Conservation (phyloP, 106 monocot species). For the Iris macrosiphon region DNA sequence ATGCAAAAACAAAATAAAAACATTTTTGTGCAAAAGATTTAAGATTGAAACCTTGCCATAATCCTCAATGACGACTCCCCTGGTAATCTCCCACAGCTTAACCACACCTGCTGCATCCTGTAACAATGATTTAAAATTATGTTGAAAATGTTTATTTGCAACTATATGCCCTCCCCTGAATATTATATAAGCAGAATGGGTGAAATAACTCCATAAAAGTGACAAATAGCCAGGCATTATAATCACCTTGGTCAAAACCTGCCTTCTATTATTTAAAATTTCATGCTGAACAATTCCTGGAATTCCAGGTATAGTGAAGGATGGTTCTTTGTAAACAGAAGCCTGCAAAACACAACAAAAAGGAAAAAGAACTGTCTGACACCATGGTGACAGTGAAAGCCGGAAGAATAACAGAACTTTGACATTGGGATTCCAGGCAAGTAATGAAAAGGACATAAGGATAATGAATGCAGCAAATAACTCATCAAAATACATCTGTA, state of each 20-base stretch:
- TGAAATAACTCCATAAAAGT: neutral
- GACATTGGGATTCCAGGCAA: no score
- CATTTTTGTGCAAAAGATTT: neutral
- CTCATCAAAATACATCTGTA: no score
- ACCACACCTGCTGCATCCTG: conserved; percentile 87
- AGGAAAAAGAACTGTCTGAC: neutral
- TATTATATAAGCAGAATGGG: neutral
- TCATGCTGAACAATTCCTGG: conserved; percentile 90
- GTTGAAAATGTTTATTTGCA: neutral
- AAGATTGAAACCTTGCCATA: conserved; percentile 69
- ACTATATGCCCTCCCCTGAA: no score
- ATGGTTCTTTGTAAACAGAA: conserved; percentile 75
- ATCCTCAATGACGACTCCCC: conserved; percentile 75
- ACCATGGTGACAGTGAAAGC: neutral
- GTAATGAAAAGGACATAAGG: no score
- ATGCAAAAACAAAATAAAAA: neutral
- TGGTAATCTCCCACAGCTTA: conserved; percentile 94
- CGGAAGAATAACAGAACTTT: neutral
- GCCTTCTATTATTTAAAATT: conserved; percentile 93
- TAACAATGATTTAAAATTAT: conserved; percentile 6
- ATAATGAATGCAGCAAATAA: no score
- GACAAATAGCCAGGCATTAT: conserved; percentile 3
- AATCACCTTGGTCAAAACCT: conserved; percentile 92
- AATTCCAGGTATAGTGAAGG: conserved; percentile 67
- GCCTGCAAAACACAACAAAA: conserved; percentile 41